These are phyloP conservation scores for Casuarina equisetifolia DNA, from an alignment of 306 rosid species.

Conservation along the genomic window DNA sequence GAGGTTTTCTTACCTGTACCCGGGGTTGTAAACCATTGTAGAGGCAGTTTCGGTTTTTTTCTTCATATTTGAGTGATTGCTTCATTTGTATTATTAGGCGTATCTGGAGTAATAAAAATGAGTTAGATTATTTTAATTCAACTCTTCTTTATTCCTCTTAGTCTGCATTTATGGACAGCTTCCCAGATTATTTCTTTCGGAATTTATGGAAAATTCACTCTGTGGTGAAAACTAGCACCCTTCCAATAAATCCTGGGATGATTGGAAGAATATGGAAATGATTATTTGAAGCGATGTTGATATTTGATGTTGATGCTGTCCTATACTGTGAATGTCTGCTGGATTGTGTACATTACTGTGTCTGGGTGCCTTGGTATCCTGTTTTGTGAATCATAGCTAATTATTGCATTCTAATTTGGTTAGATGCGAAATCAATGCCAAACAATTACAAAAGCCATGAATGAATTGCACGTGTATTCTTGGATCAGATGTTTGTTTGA, in stretches of 20 bases:
- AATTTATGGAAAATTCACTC: neutral
- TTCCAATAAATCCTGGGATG: neutral
- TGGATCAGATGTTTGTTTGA: no score
- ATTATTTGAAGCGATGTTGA: neutral
- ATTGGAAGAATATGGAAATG: neutral
- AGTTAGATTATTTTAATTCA: constrained; percentile 27
- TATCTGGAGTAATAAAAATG: constrained; percentile 49
- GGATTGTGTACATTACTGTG: neutral
- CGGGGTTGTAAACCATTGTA: constrained; percentile 74
- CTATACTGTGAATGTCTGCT: neutral
- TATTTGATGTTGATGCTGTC: neutral
- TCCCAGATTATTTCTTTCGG: neutral
- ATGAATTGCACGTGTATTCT: neutral
- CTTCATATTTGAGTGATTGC: constrained; percentile 44
- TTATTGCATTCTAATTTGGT: neutral
- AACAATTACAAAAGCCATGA: neutral
- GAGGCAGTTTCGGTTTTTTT: constrained; percentile 57
- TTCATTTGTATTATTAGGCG: constrained; percentile 62
- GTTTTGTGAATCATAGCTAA: neutral
- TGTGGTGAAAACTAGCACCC: neutral
- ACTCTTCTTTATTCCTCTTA: neutral
- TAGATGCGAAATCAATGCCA: neutral
- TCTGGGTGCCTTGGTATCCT: neutral
- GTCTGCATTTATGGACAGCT: neutral
- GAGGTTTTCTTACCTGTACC: constrained; percentile 34